Evolutionary conservation across 106 monocot species (phyloP), one percentile per base, ranked within the genome.

Genomic region (Acorus calamus): DNA sequence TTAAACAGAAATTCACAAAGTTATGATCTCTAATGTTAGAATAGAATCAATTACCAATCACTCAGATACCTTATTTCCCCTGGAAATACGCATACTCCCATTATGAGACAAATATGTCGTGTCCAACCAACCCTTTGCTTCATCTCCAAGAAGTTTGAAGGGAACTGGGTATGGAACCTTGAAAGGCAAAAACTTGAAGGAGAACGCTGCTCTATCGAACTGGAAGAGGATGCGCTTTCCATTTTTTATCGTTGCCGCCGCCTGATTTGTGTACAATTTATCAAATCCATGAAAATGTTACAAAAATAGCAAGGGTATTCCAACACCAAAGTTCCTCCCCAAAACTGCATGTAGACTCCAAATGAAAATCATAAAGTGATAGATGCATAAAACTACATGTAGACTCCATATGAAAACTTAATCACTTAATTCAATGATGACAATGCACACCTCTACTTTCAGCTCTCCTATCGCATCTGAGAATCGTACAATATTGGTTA

Each of bases 121-220:
- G 62, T 96, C 96, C 59, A 96, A 67, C 96, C 96, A 96, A 49
- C 96, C 96, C 73, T 91, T 96, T 57, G 96, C 96, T 72, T 96
- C 96, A 72, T 96, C 96, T 12, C 96, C 96, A 45, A 96, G 85
- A 77, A 96, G 84, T 60, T 77, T 80, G 60, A 96, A 96, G 3
- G 96, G 96, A 6, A 96, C 96, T 2, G 96, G 96, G 61, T 96
- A 96, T 64, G 96, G 96, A 74, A 96, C 80, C 65, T 96, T 91
- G 57, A 91, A 96, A 56, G 96, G 96, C 54, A 96, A 80, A 79
- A 91, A 81, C 65, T 80, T 91, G 56, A 96, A 88, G n/a, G 83
- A 74, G 76, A 96, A 96, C 11, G 96, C 96, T 54, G 96, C 96
- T 62, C 78, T 77, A 54, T 91, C 91, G 79, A 96, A 96, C 69